Conservation (phyloP, 345 rosid species). For the Dipteronia sinensis region DNA sequence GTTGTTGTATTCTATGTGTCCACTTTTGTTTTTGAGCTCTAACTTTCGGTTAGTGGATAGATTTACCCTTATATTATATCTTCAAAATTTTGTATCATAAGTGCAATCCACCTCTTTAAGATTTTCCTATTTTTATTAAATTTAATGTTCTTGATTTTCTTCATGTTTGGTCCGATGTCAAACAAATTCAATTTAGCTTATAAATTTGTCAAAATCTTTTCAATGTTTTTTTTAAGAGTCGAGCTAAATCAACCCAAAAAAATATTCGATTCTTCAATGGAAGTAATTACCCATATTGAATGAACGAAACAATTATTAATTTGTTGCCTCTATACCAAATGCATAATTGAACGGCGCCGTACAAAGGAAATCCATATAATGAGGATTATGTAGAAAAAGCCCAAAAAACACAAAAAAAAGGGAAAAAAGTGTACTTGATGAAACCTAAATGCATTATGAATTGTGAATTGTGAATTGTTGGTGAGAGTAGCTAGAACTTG, state of each 20-base stretch:
- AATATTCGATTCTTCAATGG: too few relatives aligned
- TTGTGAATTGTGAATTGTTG: background rate
- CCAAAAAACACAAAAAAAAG: too few relatives aligned
- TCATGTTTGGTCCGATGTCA: too few relatives aligned
- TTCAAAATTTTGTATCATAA: background rate
- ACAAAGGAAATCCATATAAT: background rate
- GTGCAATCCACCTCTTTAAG: background rate
- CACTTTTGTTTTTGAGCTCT: background rate
- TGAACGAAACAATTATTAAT: background rate
- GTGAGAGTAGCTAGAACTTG: background rate
- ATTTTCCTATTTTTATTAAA: background rate
- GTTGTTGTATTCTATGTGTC: background rate
- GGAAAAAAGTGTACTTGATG: too few relatives aligned
- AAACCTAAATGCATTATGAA: background rate
- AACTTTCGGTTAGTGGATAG: slow-evolving; percentile 12
- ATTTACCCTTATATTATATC: background rate
- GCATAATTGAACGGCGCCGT: slow-evolving; percentile 9
- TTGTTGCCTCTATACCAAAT: background rate
- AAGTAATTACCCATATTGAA: background rate
- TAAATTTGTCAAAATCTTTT: too few relatives aligned
- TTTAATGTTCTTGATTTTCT: too few relatives aligned
- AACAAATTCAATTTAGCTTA: too few relatives aligned
- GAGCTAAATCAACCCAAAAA: too few relatives aligned
- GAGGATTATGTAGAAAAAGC: background rate
- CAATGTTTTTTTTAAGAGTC: too few relatives aligned